These are phyloP conservation scores for Ploettnerulaceae sp. DNA, from an alignment of 2,329 filamentous ascomycete species.

Conservation along the genomic window DNA sequence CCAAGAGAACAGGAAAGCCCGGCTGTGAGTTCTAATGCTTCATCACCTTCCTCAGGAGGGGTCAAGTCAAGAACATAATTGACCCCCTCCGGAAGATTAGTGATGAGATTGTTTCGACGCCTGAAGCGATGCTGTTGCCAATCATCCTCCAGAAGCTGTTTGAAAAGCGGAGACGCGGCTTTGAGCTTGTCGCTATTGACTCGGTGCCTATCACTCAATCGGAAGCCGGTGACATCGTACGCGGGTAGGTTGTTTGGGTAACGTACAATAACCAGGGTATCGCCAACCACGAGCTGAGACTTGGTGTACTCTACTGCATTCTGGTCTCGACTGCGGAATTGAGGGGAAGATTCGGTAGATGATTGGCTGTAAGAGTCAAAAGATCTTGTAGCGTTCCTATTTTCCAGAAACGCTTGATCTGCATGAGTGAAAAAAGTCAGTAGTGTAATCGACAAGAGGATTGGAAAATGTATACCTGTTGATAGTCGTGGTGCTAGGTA, in stretches of 20 bases:
- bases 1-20: constrained; percentile 53
- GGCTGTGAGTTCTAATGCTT: constrained; percentile 54
- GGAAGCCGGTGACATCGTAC: constrained; percentile 25
- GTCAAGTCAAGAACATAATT: constrained; percentile 60
- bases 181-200: constrained; percentile 45
- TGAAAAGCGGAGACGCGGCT: constrained; percentile 44
- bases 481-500: background rate
- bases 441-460: background rate
- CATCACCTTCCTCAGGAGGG: constrained; percentile 56
- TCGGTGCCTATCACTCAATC: constrained; percentile 37
- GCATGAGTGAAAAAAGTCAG: background rate
- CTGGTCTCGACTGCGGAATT: constrained; percentile 14
- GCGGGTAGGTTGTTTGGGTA: constrained; percentile 32
- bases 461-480: background rate
- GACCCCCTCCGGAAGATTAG: constrained; percentile 39
- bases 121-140: constrained; percentile 39
- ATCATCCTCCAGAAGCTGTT: constrained; percentile 40
- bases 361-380: background rate
- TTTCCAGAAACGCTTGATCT: too few relatives aligned
- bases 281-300: constrained; percentile 33
- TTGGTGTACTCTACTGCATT: constrained; percentile 21
- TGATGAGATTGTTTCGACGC: constrained; percentile 32
- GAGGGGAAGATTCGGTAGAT: background rate
- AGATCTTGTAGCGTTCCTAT: background rate
- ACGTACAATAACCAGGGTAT: constrained; percentile 42